A percentile compares a stretch with the other conserved stretches of the same genome.
Conservation (phyloP, 768 basidiomycete species). For the Trametes sanguinea region DNA sequence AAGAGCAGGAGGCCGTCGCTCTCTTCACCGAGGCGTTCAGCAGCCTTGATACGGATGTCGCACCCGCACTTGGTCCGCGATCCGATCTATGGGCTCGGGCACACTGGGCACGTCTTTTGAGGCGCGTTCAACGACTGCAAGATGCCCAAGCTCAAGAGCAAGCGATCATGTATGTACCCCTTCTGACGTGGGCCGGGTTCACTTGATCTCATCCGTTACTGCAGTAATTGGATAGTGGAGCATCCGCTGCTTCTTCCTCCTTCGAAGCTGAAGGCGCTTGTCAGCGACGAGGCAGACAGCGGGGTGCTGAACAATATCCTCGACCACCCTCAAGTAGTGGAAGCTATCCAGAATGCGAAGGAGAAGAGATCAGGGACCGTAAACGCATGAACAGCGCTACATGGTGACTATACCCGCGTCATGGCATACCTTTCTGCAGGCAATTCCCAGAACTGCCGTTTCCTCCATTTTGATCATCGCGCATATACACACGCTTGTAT, state of each 20-base stretch:
- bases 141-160: conserved; percentile 18
- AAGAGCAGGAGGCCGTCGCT: conserved; percentile 13
- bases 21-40: conserved; percentile 15
- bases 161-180: conserved; percentile 10
- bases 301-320: conserved; percentile 13
- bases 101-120: conserved; percentile 16
- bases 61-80: conserved; percentile 11
- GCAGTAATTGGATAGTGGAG: conserved; percentile 16
- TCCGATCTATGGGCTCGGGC: conserved; percentile 24
- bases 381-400: neutral
- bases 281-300: conserved; percentile 13
- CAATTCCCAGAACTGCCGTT: too few species aligned
- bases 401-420: neutral
- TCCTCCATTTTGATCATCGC: too few species aligned
- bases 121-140: conserved; percentile 3
- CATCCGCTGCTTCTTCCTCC: conserved; percentile 12
- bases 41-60: conserved; percentile 4
- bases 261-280: conserved; percentile 10
- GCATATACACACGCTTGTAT: too few species aligned
- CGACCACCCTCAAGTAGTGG: conserved; percentile 10
- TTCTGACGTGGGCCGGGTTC: too few species aligned
- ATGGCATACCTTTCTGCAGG: neutral
- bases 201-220: neutral
- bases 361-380: neutral
- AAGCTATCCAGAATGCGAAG: neutral